Conservation (phyloP, 352 stramenopile species). For the Globisporangium solare region DNA sequence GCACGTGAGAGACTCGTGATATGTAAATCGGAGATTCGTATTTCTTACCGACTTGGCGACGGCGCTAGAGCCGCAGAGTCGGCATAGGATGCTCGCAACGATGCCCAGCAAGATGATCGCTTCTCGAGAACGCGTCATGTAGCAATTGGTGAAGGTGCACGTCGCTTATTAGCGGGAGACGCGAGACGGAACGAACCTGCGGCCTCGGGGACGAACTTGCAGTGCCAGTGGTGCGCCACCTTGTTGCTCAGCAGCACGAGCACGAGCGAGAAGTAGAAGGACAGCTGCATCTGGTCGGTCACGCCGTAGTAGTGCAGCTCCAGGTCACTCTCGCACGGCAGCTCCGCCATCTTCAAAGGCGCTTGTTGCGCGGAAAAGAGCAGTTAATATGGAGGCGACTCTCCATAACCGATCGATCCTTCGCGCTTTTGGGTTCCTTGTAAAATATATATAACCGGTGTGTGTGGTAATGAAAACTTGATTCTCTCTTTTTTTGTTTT, state of each 20-base stretch:
- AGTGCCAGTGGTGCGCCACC: slow-evolving; percentile 64
- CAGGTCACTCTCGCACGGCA: slow-evolving; percentile 23
- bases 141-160: too few species aligned
- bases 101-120: slow-evolving; percentile 52
- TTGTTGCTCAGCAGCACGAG: slow-evolving; percentile 79
- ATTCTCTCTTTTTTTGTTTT: too few species aligned
- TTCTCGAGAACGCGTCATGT: background rate
- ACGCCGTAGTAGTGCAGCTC: slow-evolving; percentile 18
- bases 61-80: slow-evolving; percentile 40
- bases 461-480: too few species aligned
- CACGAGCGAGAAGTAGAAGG: slow-evolving; percentile 68
- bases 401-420: too few species aligned
- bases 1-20: too few species aligned
- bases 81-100: slow-evolving; percentile 43
- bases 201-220: slow-evolving; percentile 66
- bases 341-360: slow-evolving; percentile 19
- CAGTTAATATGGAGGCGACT: too few species aligned
- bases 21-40: background rate
- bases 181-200: slow-evolving; percentile 34
- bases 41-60: slow-evolving; percentile 36
- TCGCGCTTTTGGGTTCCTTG: too few species aligned
- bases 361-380: too few species aligned
- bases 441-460: too few species aligned
- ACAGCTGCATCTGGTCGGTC: slow-evolving; percentile 56
- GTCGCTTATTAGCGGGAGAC: too few species aligned